Evolutionary conservation across 2,329 filamentous ascomycete genomes (phyloP).

Genomic region (Verticillium klebahnii): DNA sequence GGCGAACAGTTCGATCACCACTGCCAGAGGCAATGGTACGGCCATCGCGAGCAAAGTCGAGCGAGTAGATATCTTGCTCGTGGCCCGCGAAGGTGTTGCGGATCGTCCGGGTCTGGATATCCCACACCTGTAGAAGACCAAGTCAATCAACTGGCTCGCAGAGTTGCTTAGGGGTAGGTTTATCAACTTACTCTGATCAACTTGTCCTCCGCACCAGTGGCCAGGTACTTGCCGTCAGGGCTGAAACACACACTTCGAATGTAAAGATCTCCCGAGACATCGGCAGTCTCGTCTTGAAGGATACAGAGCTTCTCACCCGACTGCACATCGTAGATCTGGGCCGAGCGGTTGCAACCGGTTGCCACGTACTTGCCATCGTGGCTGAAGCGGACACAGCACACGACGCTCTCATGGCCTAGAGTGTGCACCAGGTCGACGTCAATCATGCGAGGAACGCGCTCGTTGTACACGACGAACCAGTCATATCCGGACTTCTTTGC

Average conservation of each 20-base stretch:
- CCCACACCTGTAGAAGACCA: conserved; percentile 71
- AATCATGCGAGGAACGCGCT: conserved; percentile 78
- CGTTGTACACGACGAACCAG: conserved; percentile 98
- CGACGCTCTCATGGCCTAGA: conserved; percentile 88
- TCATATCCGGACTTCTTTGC: conserved; percentile 86
- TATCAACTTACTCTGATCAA: conserved; percentile 72
- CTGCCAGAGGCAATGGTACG: conserved; percentile 93
- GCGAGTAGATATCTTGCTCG: conserved; percentile 96
- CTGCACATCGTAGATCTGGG: conserved; percentile 95
- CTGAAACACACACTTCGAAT: conserved; percentile 99
- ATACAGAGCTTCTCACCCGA: conserved; percentile 85
- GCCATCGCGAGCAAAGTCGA: conserved; percentile 92
- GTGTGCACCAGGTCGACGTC: conserved; percentile 95
- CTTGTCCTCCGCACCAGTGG: conserved; percentile 96
- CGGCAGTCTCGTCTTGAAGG: conserved; percentile 82
- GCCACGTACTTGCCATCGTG: conserved; percentile 93
- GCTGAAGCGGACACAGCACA: conserved; percentile 97
- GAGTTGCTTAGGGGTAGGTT: background rate
- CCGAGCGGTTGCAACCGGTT: conserved; percentile 95
- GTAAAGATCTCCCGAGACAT: conserved; percentile 88
- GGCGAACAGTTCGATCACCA: conserved; percentile 87
- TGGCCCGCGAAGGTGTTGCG: conserved; percentile 93
- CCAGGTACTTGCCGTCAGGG: conserved; percentile 87
- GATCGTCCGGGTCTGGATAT: conserved; percentile 78
- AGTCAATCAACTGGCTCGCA: background rate